Percentiles rank a stretch among this genome's conserved stretches.
Evolutionary conservation across 148 eudicot species (phyloP).

Genomic region (Limonium bicolor): DNA sequence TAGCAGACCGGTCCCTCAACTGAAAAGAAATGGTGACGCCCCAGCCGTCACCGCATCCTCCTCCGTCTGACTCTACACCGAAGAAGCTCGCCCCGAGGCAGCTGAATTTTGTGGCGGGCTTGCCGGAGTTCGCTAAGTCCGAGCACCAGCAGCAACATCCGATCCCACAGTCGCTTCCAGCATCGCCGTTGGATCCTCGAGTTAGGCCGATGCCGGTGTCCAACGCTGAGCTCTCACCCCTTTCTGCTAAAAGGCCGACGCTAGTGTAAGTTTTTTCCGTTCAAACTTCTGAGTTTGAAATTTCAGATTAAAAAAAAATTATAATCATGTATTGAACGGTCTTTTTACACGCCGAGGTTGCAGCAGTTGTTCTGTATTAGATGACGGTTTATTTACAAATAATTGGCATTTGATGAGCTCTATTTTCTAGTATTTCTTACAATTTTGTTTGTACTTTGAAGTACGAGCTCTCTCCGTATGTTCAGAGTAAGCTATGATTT

Average conservation of each 20-base stretch:
- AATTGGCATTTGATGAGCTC: not conserved
- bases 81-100: slow-evolving; percentile 6
- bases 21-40: slow-evolving; percentile 4
- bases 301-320: too few relatives aligned
- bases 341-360: not conserved
- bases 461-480: too few relatives aligned
- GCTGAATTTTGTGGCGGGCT: slow-evolving; percentile 4
- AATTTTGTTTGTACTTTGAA: too few relatives aligned
- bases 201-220: not conserved
- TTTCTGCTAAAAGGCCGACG: not conserved
- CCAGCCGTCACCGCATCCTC: slow-evolving; percentile 2
- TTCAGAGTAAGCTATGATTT: too few relatives aligned
- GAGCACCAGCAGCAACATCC: slow-evolving; percentile 1
- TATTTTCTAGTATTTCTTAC: too few relatives aligned
- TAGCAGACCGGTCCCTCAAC: slow-evolving; percentile 1
- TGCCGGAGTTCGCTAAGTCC: too few relatives aligned
- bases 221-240: slow-evolving; percentile 2
- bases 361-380: not conserved
- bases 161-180: not conserved
- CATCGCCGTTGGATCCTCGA: too few relatives aligned
- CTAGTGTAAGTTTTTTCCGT: slow-evolving; percentile 1
- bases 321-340: not conserved
- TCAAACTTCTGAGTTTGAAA: not conserved
- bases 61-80: slow-evolving; percentile 2
- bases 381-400: not conserved